Base-by-base conservation (phyloP, 495 filamentous ascomycete genomes). In the Pyrenula aspistea region DNA sequence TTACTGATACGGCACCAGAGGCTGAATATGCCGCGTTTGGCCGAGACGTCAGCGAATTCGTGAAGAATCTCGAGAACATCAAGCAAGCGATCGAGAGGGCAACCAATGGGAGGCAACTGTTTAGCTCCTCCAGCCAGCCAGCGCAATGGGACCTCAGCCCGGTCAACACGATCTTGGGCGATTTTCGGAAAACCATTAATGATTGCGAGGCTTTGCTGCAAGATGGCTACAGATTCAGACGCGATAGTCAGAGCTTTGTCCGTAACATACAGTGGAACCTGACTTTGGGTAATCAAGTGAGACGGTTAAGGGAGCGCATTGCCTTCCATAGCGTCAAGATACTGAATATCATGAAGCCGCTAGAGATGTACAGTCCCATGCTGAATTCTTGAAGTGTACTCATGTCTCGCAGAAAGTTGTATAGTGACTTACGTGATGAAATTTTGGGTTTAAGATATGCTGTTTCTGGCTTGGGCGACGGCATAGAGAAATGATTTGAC, bases 11-110 rank as follows among this genome's bases (percentile, higher is more conserved):
- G 19, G 20, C n/a, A n/a, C 20, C 51, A 64, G 62, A 62, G 24
- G 25, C 60, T 19, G 36, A 51, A 55, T 64, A 64, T 31, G 2
- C 47, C 2, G 24, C 51, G n/a, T 64, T 64, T 24, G 53, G 62
- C 0, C 50, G 49, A 48, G 58, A 64, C 2, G 58, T 64, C 15
- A 47, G 60, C 4, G 47, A 53, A 0, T 54, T 64, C 11, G 58
- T 15, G 8, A 49, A 59, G 10, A 62, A 25, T 24, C 56, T 52
- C 50, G 50, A 20, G 8, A 10, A 20, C 50, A 52, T 52, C 50
- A 8, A 24, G 20, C 4, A 52, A 4, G 19, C 19, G 8, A 19
- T 52, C 22, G 8, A 20, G 50, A 52, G 20, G 8, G 50, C 50
- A 10, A 20, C 8, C 15, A 4, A 8, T 4, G 15, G 31, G 4